Evolutionary conservation across 768 basidiomycete species (phyloP).

Genomic region (Suillus ampliporus): DNA sequence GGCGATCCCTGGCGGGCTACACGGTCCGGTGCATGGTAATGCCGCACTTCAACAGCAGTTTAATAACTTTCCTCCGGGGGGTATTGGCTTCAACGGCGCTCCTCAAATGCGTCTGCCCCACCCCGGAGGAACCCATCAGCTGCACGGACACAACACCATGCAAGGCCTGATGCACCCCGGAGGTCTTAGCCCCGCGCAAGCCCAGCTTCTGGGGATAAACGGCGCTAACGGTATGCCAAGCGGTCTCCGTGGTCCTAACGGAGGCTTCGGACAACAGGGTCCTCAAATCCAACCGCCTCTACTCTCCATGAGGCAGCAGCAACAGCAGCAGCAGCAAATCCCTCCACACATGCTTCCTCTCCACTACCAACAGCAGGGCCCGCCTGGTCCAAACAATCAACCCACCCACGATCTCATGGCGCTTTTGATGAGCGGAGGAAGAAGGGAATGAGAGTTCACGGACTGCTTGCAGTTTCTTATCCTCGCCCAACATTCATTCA

Average conservation of each 20-base stretch:
- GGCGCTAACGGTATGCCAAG: conserved; percentile 52
- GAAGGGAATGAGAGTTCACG: conserved; percentile 58
- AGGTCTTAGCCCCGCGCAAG: conserved; percentile 57
- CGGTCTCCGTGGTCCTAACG: conserved; percentile 52
- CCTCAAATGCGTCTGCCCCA: conserved; percentile 57
- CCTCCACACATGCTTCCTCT: conserved; percentile 58
- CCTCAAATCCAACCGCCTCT: conserved; percentile 38
- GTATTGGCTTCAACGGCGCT: conserved; percentile 48
- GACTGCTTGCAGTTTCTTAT: conserved; percentile 21
- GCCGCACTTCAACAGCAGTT: conserved; percentile 54
- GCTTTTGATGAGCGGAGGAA: conserved; percentile 75
- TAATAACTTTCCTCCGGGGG: conserved; percentile 56
- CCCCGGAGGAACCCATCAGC: conserved; percentile 48
- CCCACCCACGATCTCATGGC: conserved; percentile 82
- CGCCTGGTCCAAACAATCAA: conserved; percentile 54
- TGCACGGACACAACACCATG: conserved; percentile 56
- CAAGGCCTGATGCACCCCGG: conserved; percentile 57
- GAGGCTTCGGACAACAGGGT: conserved; percentile 43
- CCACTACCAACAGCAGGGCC: conserved; percentile 67
- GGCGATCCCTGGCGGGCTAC: conserved; percentile 53
- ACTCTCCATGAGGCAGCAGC: conserved; percentile 39
- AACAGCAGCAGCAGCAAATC: conserved; percentile 54
- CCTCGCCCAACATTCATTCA: conserved; percentile 15
- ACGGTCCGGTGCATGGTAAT: conserved; percentile 52
- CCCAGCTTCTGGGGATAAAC: conserved; percentile 50